phyloP scores from a whole-genome alignment of 176 grass and related monocot species.

The Carex cristatella region DNA sequence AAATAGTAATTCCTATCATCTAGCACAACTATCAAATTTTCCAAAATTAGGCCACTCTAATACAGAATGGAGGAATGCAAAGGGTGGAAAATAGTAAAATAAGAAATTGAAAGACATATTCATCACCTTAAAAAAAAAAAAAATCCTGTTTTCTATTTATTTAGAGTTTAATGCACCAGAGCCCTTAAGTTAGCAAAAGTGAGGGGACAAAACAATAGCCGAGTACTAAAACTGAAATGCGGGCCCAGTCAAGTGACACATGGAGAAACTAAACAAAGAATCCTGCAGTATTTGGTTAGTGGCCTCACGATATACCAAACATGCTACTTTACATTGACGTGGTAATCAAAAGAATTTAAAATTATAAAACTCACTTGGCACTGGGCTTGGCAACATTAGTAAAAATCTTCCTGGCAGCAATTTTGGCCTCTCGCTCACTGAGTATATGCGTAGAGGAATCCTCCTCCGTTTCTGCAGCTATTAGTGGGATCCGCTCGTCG shows the following conservation, averaged over 20 bases:
- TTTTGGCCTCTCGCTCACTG: constrained; percentile 85
- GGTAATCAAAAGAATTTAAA: background rate
- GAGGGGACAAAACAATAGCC: background rate
- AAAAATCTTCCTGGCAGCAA: constrained; percentile 87
- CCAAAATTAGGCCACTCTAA: background rate
- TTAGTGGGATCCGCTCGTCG: constrained; percentile 59
- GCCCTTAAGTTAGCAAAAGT: background rate
- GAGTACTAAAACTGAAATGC: background rate
- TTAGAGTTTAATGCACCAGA: background rate
- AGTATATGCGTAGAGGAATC: constrained; percentile 60
- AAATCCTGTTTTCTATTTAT: too few relatives aligned
- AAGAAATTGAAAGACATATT: too few relatives aligned
- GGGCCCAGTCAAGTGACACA: background rate
- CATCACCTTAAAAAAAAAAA: too few relatives aligned
- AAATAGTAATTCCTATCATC: background rate
- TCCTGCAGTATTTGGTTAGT: background rate
- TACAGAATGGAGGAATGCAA: too few relatives aligned
- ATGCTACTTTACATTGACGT: background rate
- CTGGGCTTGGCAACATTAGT: constrained; percentile 59
- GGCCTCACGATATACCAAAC: background rate
- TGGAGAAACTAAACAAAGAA: background rate
- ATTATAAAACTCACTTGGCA: constrained; percentile 43
- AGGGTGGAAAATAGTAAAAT: too few relatives aligned
- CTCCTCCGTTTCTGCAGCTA: constrained; percentile 16
- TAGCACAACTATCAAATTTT: background rate